Base-by-base conservation (phyloP, 768 basidiomycete species). In the Suillus paluster region DNA sequence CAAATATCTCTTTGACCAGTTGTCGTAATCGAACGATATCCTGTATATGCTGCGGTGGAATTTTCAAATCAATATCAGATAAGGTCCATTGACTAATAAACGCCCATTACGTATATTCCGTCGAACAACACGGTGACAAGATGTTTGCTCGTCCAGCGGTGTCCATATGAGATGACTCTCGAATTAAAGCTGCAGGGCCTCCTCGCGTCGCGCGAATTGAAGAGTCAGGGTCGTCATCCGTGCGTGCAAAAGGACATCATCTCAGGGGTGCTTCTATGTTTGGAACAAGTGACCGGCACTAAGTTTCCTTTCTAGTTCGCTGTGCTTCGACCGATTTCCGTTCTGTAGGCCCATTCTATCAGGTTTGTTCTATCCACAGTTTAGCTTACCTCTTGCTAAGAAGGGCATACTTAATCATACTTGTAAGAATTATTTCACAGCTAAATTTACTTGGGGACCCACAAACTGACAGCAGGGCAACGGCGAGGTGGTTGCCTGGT, bases 321-420 rank as follows among this genome's bases (percentile, higher is more conserved):
- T 25, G 25, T 50, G 30, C 49, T 33, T 33, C 49, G 33, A 50
- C 30, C 49, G 15, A 49, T 49, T 49, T 49, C n/a, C 17, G 48
- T 50, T 50, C 5, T 50, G 49, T 50, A 50, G 49, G 49, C 33
- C 27, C 49, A 33, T 49, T 49, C 48, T 46, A 27, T 30, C 30
- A 30, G 30, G 15, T 48, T 25, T 27, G 17, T 11, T 4, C 17
- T 36, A 38, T 38, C 23, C 53, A 54, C 1, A 10, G 23, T 38
- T 54, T 38, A 21, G 9, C 53, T 38, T 10, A 50, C 11, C 30
- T 50, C 49, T 11, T 50, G 19, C 49, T 12, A 54, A 54, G 53
- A 54, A 54, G 53, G 21, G 53, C 11, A 38, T 8, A 38, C 5
- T 30, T 12, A 1, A 50, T 50, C 27, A n/a, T 5, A 50, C 19